Conservation (phyloP, 305 asterid species). For the Lippia alba region DNA sequence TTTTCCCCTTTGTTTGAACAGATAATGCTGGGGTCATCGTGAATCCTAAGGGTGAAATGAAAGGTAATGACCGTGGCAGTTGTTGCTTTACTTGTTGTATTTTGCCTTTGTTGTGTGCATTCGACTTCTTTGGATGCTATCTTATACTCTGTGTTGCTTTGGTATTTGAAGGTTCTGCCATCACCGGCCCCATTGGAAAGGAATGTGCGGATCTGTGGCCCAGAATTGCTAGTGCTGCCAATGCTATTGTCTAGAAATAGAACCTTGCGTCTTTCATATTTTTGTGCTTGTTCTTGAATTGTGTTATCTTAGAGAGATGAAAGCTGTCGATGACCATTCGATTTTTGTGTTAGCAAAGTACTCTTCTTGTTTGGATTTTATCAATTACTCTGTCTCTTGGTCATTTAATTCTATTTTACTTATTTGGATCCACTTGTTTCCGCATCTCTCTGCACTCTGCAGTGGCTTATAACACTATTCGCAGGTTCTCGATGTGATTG, state of each 20-base stretch:
- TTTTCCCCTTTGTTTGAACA: conserved; percentile 26
- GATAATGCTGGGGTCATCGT: conserved; percentile 79
- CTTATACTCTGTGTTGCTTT: background rate
- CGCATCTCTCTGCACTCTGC: no score
- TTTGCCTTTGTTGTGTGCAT: background rate
- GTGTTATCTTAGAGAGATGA: conserved; percentile 13
- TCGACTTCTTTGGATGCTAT: background rate
- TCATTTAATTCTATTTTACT: no score
- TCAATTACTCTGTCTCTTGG: background rate
- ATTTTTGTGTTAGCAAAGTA: conserved; percentile 17
- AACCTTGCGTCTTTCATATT: conserved; percentile 1
- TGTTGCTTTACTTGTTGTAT: no score
- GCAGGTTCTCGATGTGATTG: no score
- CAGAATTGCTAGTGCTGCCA: conserved; percentile 80
- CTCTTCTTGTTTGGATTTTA: conserved; percentile 11
- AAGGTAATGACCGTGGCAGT: conserved; percentile 41
- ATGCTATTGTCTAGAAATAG: conserved; percentile 64
- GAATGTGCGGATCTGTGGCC: conserved; percentile 89
- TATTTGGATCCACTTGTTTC: no score
- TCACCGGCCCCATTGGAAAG: conserved; percentile 78
- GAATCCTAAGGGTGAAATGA: conserved; percentile 80
- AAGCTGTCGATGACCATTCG: conserved; percentile 11
- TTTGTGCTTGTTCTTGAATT: conserved; percentile 21
- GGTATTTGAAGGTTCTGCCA: conserved; percentile 62
- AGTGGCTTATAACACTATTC: no score